Conservation (phyloP, 73 alveolate species). For the Paraurostyla sp. region DNA sequence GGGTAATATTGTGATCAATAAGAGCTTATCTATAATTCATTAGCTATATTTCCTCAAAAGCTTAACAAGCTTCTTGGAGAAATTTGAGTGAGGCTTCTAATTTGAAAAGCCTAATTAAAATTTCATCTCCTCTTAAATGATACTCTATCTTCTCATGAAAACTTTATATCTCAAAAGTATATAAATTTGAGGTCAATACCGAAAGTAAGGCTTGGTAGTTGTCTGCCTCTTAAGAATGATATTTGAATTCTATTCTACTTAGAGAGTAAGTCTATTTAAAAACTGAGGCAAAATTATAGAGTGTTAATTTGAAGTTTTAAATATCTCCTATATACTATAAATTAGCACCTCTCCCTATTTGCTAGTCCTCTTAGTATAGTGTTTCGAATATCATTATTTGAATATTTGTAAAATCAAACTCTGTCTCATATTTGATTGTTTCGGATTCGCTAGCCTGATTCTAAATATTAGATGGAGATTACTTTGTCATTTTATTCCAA, state of each 20-base stretch:
- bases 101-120: conserved; percentile 1
- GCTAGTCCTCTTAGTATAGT: not conserved
- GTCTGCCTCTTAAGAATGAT: not conserved
- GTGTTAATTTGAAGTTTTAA: not conserved
- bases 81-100: conserved; percentile 2
- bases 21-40: not conserved
- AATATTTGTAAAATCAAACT: not conserved
- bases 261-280: not conserved
- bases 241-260: conserved; percentile 20
- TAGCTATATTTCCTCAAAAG: not conserved
- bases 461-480: not conserved
- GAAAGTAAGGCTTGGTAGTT: not conserved
- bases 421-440: conserved; percentile 35
- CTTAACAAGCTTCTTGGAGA: not conserved
- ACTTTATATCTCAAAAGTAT: not conserved
- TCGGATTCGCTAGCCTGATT: not conserved
- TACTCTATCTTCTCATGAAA: conserved; percentile 33
- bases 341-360: not conserved
- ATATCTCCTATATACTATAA: conserved; percentile 31
- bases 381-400: conserved; percentile 3
- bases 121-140: not conserved
- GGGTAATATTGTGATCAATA: not conserved
- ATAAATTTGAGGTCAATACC: not conserved
- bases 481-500: conserved; percentile 15
- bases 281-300: conserved; percentile 10